Evolutionary conservation across 1,284 basidiomycete genomes (phyloP).

Genomic region (Tetrapyrgos nigripes): DNA sequence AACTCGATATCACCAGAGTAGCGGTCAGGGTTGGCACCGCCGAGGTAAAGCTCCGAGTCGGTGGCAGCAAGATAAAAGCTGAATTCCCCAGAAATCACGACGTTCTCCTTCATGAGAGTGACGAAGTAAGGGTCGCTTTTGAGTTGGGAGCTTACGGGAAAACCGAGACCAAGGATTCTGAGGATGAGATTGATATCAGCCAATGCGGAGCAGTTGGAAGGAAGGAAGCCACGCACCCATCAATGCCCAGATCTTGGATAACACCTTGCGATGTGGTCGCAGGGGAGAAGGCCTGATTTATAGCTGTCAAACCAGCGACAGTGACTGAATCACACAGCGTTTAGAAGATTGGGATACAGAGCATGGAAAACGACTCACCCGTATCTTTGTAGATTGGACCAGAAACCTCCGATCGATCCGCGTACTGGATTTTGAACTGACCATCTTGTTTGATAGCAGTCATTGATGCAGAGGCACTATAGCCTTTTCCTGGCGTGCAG

Average conservation of each 20-base stretch:
- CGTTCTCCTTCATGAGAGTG: slow-evolving; percentile 6
- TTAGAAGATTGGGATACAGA: neutral
- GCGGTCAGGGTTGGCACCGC: slow-evolving; percentile 14
- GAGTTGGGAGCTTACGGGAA: slow-evolving; percentile 17
- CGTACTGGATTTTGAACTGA: slow-evolving; percentile 55
- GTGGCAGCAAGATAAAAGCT: slow-evolving; percentile 13
- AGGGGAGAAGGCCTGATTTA: slow-evolving; percentile 30
- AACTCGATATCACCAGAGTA: slow-evolving; percentile 14
- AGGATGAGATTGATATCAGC: neutral
- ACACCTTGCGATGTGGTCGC: slow-evolving; percentile 23
- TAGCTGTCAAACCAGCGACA: slow-evolving; percentile 35
- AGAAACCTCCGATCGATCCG: slow-evolving; percentile 58
- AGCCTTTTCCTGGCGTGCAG: slow-evolving; percentile 26
- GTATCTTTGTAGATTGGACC: slow-evolving; percentile 61
- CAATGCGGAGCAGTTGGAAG: neutral
- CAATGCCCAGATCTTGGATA: slow-evolving; percentile 26
- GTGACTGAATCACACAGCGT: slow-evolving; percentile 33
- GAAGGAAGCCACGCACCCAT: slow-evolving; percentile 11
- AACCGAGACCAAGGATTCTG: slow-evolving; percentile 22
- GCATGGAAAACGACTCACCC: neutral
- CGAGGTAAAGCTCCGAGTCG: slow-evolving; percentile 20
- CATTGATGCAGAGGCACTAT: slow-evolving; percentile 42
- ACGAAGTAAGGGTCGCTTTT: slow-evolving; percentile 18
- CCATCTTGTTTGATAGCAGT: slow-evolving; percentile 36
- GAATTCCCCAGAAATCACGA: slow-evolving; percentile 6